Conservation (phyloP, 1,284 basidiomycete species). For the Ganoderma lucidum region DNA sequence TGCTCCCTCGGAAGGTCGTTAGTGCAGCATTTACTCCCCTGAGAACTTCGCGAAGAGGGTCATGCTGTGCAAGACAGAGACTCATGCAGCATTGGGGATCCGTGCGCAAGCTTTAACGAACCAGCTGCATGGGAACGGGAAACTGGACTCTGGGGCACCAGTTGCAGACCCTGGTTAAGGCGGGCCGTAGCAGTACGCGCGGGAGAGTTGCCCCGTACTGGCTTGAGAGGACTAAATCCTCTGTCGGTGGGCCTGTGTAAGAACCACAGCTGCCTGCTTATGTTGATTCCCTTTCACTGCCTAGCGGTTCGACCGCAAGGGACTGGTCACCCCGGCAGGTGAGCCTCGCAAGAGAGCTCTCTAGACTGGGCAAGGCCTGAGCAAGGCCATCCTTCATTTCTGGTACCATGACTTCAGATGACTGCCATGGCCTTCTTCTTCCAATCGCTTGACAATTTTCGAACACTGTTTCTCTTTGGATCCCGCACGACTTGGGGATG, state of each 20-base stretch:
- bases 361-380: neutral
- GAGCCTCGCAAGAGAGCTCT: conserved; percentile 10
- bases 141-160: conserved; percentile 8
- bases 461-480: too few relatives aligned
- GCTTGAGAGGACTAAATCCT: conserved; percentile 13
- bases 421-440: too few relatives aligned
- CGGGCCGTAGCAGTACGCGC: conserved; percentile 10
- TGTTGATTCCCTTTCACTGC: conserved; percentile 10
- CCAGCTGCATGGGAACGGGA: conserved; percentile 11
- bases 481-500: too few relatives aligned
- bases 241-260: conserved; percentile 13
- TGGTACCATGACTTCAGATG: too few relatives aligned
- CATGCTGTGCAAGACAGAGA: conserved; percentile 8
- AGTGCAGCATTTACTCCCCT: conserved; percentile 8
- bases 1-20: conserved; percentile 9
- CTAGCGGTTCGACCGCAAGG: conserved; percentile 13
- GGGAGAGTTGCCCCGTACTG: conserved; percentile 13
- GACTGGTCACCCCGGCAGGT: conserved; percentile 6
- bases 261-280: conserved; percentile 12
- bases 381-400: too few relatives aligned
- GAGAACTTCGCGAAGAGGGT: neutral
- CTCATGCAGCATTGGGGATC: conserved; percentile 10
- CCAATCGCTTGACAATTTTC: too few relatives aligned
- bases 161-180: conserved; percentile 10
- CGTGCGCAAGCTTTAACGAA: conserved; percentile 9